Evolutionary conservation across 2,329 filamentous ascomycete species (phyloP).

Genomic region (Purpureocillium takamizusanense): DNA sequence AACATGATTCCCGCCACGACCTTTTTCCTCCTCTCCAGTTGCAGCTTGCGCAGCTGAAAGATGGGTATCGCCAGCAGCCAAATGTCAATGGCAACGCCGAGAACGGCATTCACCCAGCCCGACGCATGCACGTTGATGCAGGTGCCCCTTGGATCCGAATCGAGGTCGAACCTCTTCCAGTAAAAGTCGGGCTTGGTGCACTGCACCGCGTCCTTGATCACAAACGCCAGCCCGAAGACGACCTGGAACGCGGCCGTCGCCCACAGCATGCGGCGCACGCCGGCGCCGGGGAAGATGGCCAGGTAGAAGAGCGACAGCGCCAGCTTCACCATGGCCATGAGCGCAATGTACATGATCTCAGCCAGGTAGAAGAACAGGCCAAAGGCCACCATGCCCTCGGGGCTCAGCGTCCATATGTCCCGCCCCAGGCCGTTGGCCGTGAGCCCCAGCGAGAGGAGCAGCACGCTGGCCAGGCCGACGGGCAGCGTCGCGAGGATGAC

Average conservation of each 20-base stretch:
- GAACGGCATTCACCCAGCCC: slow-evolving; percentile 34
- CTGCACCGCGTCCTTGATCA: slow-evolving; percentile 32
- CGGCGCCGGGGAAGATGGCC: slow-evolving; percentile 31
- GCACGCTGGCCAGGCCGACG: no score
- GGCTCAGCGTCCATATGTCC: no score
- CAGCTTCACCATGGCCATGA: slow-evolving; percentile 31
- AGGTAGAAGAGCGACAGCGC: slow-evolving; percentile 40
- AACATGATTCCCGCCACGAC: slow-evolving; percentile 32
- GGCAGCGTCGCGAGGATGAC: no score
- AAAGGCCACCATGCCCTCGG: slow-evolving; percentile 14
- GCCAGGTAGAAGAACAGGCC: slow-evolving; percentile 26
- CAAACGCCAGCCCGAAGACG: slow-evolving; percentile 24
- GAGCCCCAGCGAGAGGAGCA: no score
- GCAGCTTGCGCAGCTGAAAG: slow-evolving; percentile 22
- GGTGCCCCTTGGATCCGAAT: slow-evolving; percentile 20
- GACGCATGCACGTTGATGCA: slow-evolving; percentile 36
- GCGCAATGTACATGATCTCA: slow-evolving; percentile 28
- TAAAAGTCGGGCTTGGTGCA: slow-evolving; percentile 34
- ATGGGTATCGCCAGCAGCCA: slow-evolving; percentile 37
- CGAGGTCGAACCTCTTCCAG: slow-evolving; percentile 37
- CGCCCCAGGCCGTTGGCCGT: no score
- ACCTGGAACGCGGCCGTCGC: slow-evolving; percentile 24
- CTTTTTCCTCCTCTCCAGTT: slow-evolving; percentile 30
- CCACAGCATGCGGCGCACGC: slow-evolving; percentile 24
- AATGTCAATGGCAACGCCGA: slow-evolving; percentile 36